phyloP scores from a whole-genome alignment of 192 early-diverging fungal species.

The Coemansia sp. region DNA sequence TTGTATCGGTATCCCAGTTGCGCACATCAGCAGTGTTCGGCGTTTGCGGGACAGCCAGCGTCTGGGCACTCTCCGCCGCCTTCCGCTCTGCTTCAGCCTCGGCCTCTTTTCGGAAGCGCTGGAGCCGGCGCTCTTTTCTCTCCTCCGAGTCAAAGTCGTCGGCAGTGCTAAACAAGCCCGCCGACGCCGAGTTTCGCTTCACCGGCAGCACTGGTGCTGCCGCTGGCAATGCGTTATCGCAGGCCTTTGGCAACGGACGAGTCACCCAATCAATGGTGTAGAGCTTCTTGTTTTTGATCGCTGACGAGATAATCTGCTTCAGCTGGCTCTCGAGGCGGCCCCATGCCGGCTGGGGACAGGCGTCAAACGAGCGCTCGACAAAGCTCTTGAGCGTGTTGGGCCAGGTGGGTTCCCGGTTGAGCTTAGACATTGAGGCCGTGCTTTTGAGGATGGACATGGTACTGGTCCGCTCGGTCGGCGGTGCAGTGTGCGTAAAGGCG shows the following conservation, averaged over 20 bases:
- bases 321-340: conserved; percentile 35
- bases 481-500: too few relatives aligned
- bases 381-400: conserved; percentile 28
- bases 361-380: conserved; percentile 49
- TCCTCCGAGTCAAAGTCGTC: conserved; percentile 42
- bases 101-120: conserved; percentile 35
- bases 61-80: conserved; percentile 17
- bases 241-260: conserved; percentile 43
- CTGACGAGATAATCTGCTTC: conserved; percentile 43
- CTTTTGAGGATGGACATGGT: background rate
- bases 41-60: conserved; percentile 25
- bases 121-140: conserved; percentile 37
- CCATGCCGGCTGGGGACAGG: conserved; percentile 16
- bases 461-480: background rate
- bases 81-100: conserved; percentile 29
- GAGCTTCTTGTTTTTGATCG: conserved; percentile 43
- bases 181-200: conserved; percentile 22
- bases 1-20: conserved; percentile 76
- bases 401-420: conserved; percentile 14
- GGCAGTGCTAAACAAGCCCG: background rate
- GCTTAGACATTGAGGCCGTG: background rate
- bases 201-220: background rate
- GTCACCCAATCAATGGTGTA: conserved; percentile 30
- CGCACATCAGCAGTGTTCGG: conserved; percentile 57
- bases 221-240: conserved; percentile 3